Evolutionary conservation across 106 monocot species (phyloP), one percentile per base, ranked within the genome.

Genomic region (Dactylorhiza incarnata): DNA sequence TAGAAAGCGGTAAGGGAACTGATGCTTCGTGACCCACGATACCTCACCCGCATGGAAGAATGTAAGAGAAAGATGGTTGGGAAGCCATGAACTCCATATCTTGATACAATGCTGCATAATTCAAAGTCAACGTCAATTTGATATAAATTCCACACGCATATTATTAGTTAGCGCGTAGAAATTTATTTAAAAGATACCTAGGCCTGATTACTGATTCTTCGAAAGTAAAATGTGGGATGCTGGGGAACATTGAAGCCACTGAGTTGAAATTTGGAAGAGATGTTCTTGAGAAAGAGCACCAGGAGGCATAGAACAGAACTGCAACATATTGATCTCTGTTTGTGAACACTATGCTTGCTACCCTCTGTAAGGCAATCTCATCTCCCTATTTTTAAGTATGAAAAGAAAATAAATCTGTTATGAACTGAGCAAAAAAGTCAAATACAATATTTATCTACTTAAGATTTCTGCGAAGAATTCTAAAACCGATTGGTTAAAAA

Each of bases 51-150:
- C 85, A 94, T 85, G 5, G 91, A 89, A 16, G 94, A 94, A 73
- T 94, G 90, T 22, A 94, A 45, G 55, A 94, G 86, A 74, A 94
- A 89, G 16, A 94, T 81, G 0, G 90, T 91, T 25, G 94, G 94
- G 51, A 91, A 94, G 44, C 94, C 94, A 82, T 88, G 88, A 77
- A 94, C 91, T 23, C 88, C 91, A 78, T 89, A 91, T 48, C 82
- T 88, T 45, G 94, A 88, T 8, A 94, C 79, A 80, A 85, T 87
- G 73, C 94, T 94, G 82, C 29, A 29, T 66, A 78, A 69, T 48
- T 69, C n/a, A 25, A 17, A 67, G 71, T 15, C 69, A 55, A 9
- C 16, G 0, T 13, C 15, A 43, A 45, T 69, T 69, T 7, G 17
- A 45, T 69, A 45, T 45, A 45, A 46, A 69, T 45, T 43, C 11